These are phyloP conservation scores for Fonsecaea multimorphosa DNA, from an alignment of 2,329 filamentous ascomycete species.

Conservation along the genomic window DNA sequence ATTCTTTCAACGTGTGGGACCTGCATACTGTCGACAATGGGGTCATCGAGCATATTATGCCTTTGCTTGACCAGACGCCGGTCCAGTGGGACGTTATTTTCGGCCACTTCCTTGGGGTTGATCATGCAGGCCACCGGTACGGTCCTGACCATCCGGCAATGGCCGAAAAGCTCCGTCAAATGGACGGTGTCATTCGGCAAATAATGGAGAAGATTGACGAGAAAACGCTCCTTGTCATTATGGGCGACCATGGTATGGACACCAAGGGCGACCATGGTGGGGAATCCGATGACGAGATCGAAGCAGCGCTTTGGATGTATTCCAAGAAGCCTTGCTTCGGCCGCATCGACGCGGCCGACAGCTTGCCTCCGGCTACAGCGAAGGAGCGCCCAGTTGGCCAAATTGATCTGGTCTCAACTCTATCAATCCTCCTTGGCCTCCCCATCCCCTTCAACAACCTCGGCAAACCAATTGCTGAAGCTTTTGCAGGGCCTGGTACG, in stretches of 20 bases:
- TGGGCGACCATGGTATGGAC: conserved; percentile 99
- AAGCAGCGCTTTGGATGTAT: conserved; percentile 98
- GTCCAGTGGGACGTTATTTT: conserved; percentile 91
- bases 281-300: conserved; percentile 93
- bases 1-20: conserved; percentile 99
- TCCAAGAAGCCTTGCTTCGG: conserved; percentile 87
- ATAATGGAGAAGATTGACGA: conserved; percentile 78
- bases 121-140: conserved; percentile 96
- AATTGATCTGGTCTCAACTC: conserved; percentile 92
- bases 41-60: conserved; percentile 87
- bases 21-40: conserved; percentile 96
- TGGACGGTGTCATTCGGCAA: conserved; percentile 79
- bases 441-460: conserved; percentile 97
- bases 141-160: conserved; percentile 92
- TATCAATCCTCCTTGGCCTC: conserved; percentile 84
- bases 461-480: conserved; percentile 90
- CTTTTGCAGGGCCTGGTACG: conserved; percentile 64
- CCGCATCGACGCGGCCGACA: conserved; percentile 67
- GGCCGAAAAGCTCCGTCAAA: conserved; percentile 86
- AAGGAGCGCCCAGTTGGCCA: conserved; percentile 79
- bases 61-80: conserved; percentile 70
- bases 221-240: conserved; percentile 85
- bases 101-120: conserved; percentile 91
- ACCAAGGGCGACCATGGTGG: conserved; percentile 97
- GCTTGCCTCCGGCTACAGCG: conserved; percentile 69